Evolutionary conservation across 2,329 filamentous ascomycete species (phyloP).

Genomic region (Pestalotiopsis fici): DNA sequence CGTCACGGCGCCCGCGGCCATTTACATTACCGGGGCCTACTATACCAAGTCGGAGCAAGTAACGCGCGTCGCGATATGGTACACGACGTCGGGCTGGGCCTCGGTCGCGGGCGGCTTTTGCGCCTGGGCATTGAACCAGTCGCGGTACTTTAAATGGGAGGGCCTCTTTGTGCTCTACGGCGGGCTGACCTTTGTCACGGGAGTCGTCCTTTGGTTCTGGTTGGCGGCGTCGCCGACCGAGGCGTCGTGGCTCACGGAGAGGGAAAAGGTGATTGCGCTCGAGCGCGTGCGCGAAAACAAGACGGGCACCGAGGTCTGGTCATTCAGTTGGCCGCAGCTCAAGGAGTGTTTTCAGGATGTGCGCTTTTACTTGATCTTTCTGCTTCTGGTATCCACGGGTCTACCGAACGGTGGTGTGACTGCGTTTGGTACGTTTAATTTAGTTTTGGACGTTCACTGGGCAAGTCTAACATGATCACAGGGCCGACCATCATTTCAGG

Average conservation of each 20-base stretch:
- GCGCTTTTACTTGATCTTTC: background rate
- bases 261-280: background rate
- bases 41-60: slow-evolving; percentile 75
- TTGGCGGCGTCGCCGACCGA: slow-evolving; percentile 1
- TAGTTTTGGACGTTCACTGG: background rate
- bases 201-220: background rate
- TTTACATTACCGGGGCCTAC: slow-evolving; percentile 72
- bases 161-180: slow-evolving; percentile 1
- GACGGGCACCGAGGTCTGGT: background rate
- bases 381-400: background rate
- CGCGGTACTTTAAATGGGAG: background rate
- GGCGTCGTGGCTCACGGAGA: background rate
- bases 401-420: background rate
- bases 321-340: background rate
- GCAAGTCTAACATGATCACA: background rate
- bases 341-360: background rate
- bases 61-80: slow-evolving; percentile 55
- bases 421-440: background rate
- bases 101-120: background rate
- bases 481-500: background rate
- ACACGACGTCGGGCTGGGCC: slow-evolving; percentile 4
- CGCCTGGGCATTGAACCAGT: background rate
- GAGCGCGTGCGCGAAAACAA: background rate
- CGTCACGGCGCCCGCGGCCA: slow-evolving; percentile 68
- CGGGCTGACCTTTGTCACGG: background rate